A percentile compares a stretch with the other conserved stretches of the same genome.
phyloP scores from a whole-genome alignment of 2,329 filamentous ascomycete species.

The Stagonosporopsis cucurbitacearum region DNA sequence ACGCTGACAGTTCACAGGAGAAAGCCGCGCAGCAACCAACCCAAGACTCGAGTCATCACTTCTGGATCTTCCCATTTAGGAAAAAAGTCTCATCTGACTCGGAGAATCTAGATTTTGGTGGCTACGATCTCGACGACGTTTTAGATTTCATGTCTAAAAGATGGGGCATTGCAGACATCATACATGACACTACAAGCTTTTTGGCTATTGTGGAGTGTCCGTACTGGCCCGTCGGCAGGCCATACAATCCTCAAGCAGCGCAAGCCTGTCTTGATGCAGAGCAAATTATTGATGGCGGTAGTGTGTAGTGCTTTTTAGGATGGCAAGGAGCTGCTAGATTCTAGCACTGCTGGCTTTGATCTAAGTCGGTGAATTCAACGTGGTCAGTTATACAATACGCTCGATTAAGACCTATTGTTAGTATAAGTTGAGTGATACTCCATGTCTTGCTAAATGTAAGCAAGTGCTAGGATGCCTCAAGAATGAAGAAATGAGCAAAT shows the following conservation, averaged over 20 bases:
- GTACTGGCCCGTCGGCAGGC: conserved; percentile 3
- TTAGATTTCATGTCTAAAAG: not conserved
- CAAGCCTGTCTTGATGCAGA: not conserved
- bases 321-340: too few species aligned
- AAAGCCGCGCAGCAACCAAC: not conserved
- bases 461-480: too few species aligned
- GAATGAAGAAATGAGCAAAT: too few species aligned
- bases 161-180: conserved; percentile 2
- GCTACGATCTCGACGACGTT: not conserved
- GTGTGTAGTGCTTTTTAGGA: not conserved
- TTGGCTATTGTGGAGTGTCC: not conserved
- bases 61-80: conserved; percentile 4
- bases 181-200: not conserved
- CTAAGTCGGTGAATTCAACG: too few species aligned
- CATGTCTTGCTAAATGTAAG: too few species aligned
- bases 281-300: too few species aligned
- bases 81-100: not conserved
- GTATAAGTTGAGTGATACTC: too few species aligned
- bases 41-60: conserved; percentile 6
- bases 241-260: not conserved
- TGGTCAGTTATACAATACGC: too few species aligned
- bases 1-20: conserved; percentile 1
- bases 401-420: too few species aligned
- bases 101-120: not conserved
- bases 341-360: too few species aligned